A percentile compares a stretch with the other conserved stretches of the same genome.
These are phyloP conservation scores for Coemansia pectinata DNA, from an alignment of 192 early-diverging fungal species.

Conservation along the genomic window DNA sequence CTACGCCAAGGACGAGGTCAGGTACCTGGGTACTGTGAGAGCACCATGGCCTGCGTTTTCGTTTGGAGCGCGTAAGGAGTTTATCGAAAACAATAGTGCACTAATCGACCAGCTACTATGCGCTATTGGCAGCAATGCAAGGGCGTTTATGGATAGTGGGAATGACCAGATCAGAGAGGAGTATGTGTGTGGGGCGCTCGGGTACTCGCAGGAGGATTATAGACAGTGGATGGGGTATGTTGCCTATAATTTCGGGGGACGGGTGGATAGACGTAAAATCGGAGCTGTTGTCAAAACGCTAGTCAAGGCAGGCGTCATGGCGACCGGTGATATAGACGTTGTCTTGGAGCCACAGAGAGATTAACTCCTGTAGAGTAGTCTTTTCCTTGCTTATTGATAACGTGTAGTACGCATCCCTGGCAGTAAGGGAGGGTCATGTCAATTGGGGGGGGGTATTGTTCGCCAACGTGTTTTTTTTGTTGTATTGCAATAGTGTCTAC, in stretches of 20 bases:
- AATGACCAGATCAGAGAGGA: background rate
- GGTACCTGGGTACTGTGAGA: slow-evolving; percentile 71
- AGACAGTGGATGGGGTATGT: slow-evolving; percentile 38
- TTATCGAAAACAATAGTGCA: slow-evolving; percentile 9
- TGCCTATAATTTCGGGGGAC: slow-evolving; percentile 12
- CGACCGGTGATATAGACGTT: slow-evolving; percentile 7
- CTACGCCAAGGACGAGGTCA: slow-evolving; percentile 68
- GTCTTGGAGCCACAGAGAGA: slow-evolving; percentile 15
- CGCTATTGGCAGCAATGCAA: background rate
- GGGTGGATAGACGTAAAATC: slow-evolving; percentile 22
- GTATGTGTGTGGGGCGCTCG: slow-evolving; percentile 30
- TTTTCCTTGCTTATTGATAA: background rate
- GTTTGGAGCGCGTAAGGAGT: slow-evolving; percentile 58
- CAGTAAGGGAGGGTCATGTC: background rate
- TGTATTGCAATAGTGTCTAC: background rate
- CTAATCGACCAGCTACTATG: slow-evolving; percentile 9
- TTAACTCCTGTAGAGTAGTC: background rate
- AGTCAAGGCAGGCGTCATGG: slow-evolving; percentile 24
- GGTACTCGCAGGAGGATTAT: slow-evolving; percentile 30
- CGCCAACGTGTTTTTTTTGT: background rate
- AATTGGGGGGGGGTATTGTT: background rate
- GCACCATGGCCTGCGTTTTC: slow-evolving; percentile 93
- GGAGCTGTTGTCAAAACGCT: slow-evolving; percentile 21
- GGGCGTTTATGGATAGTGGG: slow-evolving; percentile 18
- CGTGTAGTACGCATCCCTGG: background rate